Conservation (phyloP, 805 yeast species). For the Kazachstania taianensis region DNA sequence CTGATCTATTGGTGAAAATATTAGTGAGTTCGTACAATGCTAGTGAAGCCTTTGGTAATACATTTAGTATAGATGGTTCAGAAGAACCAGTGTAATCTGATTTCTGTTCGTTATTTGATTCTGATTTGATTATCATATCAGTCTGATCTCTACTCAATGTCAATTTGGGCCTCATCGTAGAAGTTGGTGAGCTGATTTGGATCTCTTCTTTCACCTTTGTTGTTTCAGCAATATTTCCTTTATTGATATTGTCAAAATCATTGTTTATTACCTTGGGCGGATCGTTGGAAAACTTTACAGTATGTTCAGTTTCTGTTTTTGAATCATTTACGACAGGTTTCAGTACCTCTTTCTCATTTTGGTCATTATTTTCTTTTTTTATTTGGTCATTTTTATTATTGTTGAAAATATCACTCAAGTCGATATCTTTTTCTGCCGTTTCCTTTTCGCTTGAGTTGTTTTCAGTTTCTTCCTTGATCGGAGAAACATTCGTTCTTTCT, state of each 20-base stretch:
- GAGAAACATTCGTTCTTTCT: not conserved
- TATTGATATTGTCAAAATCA: not conserved
- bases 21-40: slow-evolving; percentile 1
- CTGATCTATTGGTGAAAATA: not conserved
- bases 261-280: slow-evolving; percentile 21
- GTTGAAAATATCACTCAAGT: slow-evolving; percentile 23
- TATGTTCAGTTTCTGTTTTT: slow-evolving; percentile 12
- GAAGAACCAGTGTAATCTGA: not conserved
- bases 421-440: slow-evolving; percentile 10
- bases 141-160: not conserved
- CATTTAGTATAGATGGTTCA: not conserved
- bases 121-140: not conserved
- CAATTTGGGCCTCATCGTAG: not conserved
- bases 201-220: not conserved
- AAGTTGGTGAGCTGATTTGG: not conserved
- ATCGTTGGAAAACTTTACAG: slow-evolving; percentile 20
- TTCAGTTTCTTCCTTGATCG: not conserved
- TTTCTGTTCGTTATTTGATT: not conserved
- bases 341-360: not conserved
- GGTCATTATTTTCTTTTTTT: not conserved
- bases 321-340: no score
- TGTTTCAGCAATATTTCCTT: slow-evolving; percentile 1
- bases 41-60: slow-evolving; percentile 1
- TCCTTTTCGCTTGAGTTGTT: slow-evolving; percentile 6
- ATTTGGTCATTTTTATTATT: not conserved